phyloP scores from a whole-genome alignment of 768 basidiomycete genomes.

The Mrakia frigida region DNA sequence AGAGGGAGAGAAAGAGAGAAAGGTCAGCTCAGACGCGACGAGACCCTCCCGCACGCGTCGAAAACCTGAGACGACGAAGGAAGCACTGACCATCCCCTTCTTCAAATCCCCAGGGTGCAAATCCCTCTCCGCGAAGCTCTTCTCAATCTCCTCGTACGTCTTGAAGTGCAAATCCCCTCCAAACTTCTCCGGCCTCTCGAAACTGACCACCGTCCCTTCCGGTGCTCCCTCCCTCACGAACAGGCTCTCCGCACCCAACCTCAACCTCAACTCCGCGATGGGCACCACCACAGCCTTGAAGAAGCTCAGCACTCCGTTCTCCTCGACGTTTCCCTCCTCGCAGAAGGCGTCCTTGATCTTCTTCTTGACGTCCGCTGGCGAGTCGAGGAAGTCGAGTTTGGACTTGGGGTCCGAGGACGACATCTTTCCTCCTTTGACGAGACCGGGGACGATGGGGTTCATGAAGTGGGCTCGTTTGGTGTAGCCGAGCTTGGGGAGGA shows the following conservation, averaged over 20 bases:
- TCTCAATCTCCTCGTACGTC: constrained; percentile 60
- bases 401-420: constrained; percentile 95
- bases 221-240: constrained; percentile 69
- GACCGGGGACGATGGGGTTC: constrained; percentile 95
- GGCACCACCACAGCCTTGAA: constrained; percentile 82
- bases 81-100: constrained; percentile 52
- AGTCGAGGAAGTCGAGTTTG: constrained; percentile 95
- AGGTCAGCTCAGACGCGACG: background rate
- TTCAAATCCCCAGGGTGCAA: constrained; percentile 91
- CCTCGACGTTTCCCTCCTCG: constrained; percentile 80
- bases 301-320: constrained; percentile 85
- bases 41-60: too few relatives aligned
- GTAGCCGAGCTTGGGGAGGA: constrained; percentile 90
- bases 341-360: constrained; percentile 92
- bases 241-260: constrained; percentile 45
- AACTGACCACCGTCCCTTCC: constrained; percentile 71
- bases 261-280: constrained; percentile 64
- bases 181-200: constrained; percentile 70
- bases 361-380: constrained; percentile 71
- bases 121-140: constrained; percentile 67
- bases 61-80: too few relatives aligned
- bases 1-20: background rate
- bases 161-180: constrained; percentile 64
- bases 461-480: constrained; percentile 92
- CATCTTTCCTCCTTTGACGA: constrained; percentile 88